Evolutionary conservation across 768 basidiomycete species (phyloP).

Genomic region (Asterophora lycoperdoides): DNA sequence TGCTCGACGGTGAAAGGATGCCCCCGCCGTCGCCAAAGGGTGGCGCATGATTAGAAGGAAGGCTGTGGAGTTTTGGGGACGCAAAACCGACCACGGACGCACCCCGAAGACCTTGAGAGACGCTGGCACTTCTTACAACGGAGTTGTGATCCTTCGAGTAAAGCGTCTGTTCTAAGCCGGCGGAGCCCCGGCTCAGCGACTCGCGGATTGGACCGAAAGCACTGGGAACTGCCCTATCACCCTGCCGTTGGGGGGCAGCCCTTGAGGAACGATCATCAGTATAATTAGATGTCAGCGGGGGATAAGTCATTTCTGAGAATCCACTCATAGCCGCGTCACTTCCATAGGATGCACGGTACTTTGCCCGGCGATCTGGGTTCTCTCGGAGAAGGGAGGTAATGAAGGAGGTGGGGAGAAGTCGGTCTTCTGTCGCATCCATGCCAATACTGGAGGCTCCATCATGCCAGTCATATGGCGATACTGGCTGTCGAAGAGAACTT

Average conservation of each 20-base stretch:
- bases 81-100: constrained; percentile 30
- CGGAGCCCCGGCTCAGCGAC: constrained; percentile 22
- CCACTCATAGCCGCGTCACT: constrained; percentile 42
- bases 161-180: constrained; percentile 35
- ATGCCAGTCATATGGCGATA: constrained; percentile 51
- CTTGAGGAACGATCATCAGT: constrained; percentile 7
- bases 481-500: constrained; percentile 13
- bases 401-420: constrained; percentile 55
- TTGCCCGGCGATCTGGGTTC: constrained; percentile 27
- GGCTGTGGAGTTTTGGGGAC: constrained; percentile 25
- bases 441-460: constrained; percentile 57
- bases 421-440: constrained; percentile 53
- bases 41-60: neutral
- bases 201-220: constrained; percentile 32
- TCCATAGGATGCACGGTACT: constrained; percentile 27
- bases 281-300: constrained; percentile 31
- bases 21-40: neutral
- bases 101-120: constrained; percentile 16
- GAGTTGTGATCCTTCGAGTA: constrained; percentile 29
- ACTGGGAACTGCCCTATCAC: constrained; percentile 30
- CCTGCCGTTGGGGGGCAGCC: constrained; percentile 11
- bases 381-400: constrained; percentile 55
- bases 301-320: constrained; percentile 54
- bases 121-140: constrained; percentile 23
- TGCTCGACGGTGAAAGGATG: neutral